Percentiles rank a stretch among this genome's conserved stretches.
Evolutionary conservation across 2,329 filamentous ascomycete species (phyloP).

Genomic region (Sporothrix pseudoabietina): DNA sequence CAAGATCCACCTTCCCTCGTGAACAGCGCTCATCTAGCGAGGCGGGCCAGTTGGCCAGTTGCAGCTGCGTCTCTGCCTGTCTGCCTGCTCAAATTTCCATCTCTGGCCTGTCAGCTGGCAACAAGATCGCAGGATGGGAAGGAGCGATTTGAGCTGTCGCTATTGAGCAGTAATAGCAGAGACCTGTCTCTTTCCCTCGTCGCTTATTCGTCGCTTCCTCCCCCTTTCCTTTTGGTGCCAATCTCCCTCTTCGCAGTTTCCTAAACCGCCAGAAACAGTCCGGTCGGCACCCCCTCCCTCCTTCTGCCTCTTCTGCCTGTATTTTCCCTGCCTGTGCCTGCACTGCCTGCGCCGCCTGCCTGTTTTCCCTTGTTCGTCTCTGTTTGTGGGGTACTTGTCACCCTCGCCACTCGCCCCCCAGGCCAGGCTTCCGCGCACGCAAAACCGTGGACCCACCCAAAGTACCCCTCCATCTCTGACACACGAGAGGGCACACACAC

Average conservation of each 20-base stretch:
- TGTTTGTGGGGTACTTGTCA: constrained; percentile 33
- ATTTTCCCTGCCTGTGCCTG: constrained; percentile 23
- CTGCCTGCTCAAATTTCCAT: constrained; percentile 1
- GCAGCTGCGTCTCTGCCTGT: constrained; percentile 4
- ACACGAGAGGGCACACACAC: constrained; percentile 18
- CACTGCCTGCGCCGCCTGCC: constrained; percentile 25
- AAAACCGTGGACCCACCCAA: constrained; percentile 36
- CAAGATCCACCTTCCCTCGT: neutral
- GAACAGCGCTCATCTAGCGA: neutral
- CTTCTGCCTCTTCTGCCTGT: constrained; percentile 26
- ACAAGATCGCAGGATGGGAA: neutral
- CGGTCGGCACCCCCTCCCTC: neutral
- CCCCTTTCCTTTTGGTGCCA: constrained; percentile 15
- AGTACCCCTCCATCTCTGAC: constrained; percentile 37
- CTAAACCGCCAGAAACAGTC: constrained; percentile 16
- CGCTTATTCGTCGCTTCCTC: constrained; percentile 6
- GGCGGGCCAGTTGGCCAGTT: constrained; percentile 9
- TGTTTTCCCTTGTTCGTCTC: constrained; percentile 22
- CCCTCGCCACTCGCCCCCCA: constrained; percentile 39
- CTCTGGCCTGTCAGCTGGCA: constrained; percentile 23
- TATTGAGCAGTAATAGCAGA: neutral
- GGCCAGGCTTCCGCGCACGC: constrained; percentile 40
- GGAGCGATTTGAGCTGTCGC: neutral
- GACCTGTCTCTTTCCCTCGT: constrained; percentile 7
- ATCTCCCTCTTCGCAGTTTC: constrained; percentile 11